Percentiles rank a stretch among this genome's conserved stretches.
Conservation (phyloP, 176 grass and related monocot species). For the Coix lacrymajobi region DNA sequence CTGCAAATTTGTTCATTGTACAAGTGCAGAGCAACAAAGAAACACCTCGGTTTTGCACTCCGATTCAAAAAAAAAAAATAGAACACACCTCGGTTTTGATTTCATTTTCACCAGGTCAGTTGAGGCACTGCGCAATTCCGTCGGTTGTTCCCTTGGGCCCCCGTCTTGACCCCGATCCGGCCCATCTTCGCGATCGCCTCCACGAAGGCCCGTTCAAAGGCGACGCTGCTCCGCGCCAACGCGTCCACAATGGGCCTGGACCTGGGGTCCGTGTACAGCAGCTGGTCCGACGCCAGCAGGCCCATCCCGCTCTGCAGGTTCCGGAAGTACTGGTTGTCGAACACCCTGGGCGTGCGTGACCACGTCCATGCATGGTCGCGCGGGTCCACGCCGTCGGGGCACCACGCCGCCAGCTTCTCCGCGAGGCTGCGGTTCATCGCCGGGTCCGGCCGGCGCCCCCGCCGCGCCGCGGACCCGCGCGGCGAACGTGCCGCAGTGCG, state of each 20-base stretch:
- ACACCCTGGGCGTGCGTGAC: constrained; percentile 51
- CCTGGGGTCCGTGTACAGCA: constrained; percentile 50
- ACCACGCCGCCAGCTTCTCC: constrained; percentile 36
- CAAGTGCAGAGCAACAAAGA: too few relatives aligned
- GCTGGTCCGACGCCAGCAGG: constrained; percentile 55
- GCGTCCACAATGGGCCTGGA: constrained; percentile 45
- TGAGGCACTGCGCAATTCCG: constrained; percentile 50
- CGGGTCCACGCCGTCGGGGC: constrained; percentile 52
- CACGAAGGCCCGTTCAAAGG: constrained; percentile 52
- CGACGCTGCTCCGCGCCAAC: constrained; percentile 36
- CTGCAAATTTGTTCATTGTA: too few relatives aligned
- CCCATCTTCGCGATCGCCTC: constrained; percentile 51
- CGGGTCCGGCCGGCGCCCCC: constrained; percentile 24
- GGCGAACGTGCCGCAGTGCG: constrained; percentile 55
- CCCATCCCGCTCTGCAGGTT: constrained; percentile 67
- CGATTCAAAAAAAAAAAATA: too few relatives aligned
- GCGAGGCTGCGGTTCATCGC: constrained; percentile 39
- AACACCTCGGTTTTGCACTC: too few relatives aligned
- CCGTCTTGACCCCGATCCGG: constrained; percentile 59
- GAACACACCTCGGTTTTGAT: too few relatives aligned
- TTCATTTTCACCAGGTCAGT: neutral
- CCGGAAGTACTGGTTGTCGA: constrained; percentile 83
- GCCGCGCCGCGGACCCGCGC: constrained; percentile 10
- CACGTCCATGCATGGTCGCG: constrained; percentile 40
- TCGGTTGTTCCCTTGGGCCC: constrained; percentile 60